These are phyloP conservation scores for Hericium erinaceus DNA, from an alignment of 768 basidiomycete species.

Conservation along the genomic window DNA sequence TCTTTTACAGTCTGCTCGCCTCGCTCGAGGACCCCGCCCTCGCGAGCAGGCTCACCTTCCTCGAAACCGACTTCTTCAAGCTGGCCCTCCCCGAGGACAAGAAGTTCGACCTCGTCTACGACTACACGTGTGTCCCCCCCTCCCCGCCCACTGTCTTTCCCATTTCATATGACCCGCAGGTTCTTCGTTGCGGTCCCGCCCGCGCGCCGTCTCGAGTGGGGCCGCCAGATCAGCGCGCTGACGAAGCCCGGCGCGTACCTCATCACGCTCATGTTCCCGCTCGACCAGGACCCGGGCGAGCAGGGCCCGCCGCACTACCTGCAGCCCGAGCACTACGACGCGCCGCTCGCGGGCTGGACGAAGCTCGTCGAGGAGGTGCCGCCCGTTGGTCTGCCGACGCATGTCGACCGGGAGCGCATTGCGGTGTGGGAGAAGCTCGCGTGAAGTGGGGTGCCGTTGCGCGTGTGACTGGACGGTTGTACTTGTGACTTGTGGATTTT, in stretches of 20 bases:
- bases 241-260: slow-evolving; percentile 37
- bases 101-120: slow-evolving; percentile 50
- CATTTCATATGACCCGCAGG: slow-evolving; percentile 20
- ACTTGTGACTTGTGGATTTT: too few relatives aligned
- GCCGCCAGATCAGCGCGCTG: slow-evolving; percentile 41
- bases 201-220: slow-evolving; percentile 44
- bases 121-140: slow-evolving; percentile 43
- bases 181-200: slow-evolving; percentile 72
- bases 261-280: neutral
- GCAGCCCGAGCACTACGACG: neutral
- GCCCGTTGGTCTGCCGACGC: neutral
- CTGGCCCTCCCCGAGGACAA: slow-evolving; percentile 24
- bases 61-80: slow-evolving; percentile 46
- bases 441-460: too few relatives aligned
- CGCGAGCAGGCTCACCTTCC: slow-evolving; percentile 29
- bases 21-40: slow-evolving; percentile 1
- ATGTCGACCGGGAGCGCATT: neutral
- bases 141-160: neutral
- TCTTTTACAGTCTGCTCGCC: too few relatives aligned
- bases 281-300: neutral
- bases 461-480: too few relatives aligned
- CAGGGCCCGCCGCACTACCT: neutral
- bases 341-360: neutral
- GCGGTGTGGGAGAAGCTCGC: neutral
- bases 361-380: neutral